Base-by-base conservation (phyloP, 768 basidiomycete genomes). In the Naganishia onofrii region DNA sequence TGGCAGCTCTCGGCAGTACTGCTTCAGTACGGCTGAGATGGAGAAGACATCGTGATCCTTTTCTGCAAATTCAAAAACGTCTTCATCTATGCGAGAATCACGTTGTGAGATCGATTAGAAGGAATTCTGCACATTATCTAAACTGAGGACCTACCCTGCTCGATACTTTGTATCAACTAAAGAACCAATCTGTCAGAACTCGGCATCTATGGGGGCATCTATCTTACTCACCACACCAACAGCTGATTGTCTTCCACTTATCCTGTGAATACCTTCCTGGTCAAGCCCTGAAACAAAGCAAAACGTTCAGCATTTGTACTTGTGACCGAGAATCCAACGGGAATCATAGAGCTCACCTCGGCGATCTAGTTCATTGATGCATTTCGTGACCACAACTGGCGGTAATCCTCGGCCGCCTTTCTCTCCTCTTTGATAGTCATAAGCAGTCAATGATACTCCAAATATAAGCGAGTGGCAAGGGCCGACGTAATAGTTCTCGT, bases 401-500 rank as follows among this genome's bases (percentile, higher is more conserved):
- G 79, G 78, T 64, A 74, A 54, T 15, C 78, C 79, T 48, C 76
- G 79, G 36, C 90, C 83, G 10, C 89, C 87, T 13, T 87, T 87
- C 71, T 93, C 91, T 52, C 86, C 86, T 72, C 92, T 87, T 10
- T 90, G 85, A 46, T 89, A 92, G 19, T 93, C 91, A 76, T 96
- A 95, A 76, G 94, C 93, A 48, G 89, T 88, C 69, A 96, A 82
- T 73, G 87, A 89, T 73, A 94, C 88, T 28, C 93, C 93, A 77
- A 95, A 96, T 38, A 94, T 90, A 29, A 96, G 81, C 79, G 94
- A 92, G 65, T 85, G 86, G 76, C 93, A 96, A 77, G 88, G 87
- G 29, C 93, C 93, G 29, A 95, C 78, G 68, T 79, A 80, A 69
- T 72, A 80, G 73, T 80, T 80, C 58, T 79, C 76, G 60, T 80